phyloP scores from a whole-genome alignment of 2,329 filamentous ascomycete genomes.

The Onygena corvina region DNA sequence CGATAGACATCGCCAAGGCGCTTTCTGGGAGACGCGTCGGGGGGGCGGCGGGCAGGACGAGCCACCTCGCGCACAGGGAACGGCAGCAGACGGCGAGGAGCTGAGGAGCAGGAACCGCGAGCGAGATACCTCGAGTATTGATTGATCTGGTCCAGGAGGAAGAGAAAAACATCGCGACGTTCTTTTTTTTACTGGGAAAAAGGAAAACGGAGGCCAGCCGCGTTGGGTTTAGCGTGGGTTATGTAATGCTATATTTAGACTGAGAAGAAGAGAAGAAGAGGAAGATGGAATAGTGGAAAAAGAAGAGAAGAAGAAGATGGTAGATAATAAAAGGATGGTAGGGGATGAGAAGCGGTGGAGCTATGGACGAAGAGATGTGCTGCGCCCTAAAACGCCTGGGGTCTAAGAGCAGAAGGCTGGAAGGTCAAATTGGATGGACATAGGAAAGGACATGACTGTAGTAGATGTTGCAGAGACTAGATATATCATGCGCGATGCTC shows the following conservation, averaged over 20 bases:
- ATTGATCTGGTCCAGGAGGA: neutral
- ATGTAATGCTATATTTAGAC: neutral
- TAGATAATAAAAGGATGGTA: neutral
- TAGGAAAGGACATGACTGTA: neutral
- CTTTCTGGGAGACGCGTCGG: constrained; percentile 4
- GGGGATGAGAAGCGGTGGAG: neutral
- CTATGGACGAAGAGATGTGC: neutral
- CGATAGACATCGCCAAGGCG: constrained; percentile 9
- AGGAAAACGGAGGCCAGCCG: neutral
- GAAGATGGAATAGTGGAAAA: neutral
- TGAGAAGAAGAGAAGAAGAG: neutral
- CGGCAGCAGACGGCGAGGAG: neutral
- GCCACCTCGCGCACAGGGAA: neutral
- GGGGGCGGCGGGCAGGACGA: neutral
- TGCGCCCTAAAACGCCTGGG: constrained; percentile 7
- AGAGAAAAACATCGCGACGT: neutral
- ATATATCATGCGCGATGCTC: neutral
- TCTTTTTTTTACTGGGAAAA: constrained; percentile 4
- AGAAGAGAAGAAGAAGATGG: neutral
- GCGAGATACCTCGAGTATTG: too few species aligned
- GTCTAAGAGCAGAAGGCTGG: neutral
- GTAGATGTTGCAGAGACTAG: neutral
- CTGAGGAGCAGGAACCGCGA: neutral
- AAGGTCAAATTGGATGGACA: neutral
- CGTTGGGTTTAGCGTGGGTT: neutral